Evolutionary conservation across 1,284 basidiomycete genomes (phyloP).

Genomic region (Nidula niveotomentosa): DNA sequence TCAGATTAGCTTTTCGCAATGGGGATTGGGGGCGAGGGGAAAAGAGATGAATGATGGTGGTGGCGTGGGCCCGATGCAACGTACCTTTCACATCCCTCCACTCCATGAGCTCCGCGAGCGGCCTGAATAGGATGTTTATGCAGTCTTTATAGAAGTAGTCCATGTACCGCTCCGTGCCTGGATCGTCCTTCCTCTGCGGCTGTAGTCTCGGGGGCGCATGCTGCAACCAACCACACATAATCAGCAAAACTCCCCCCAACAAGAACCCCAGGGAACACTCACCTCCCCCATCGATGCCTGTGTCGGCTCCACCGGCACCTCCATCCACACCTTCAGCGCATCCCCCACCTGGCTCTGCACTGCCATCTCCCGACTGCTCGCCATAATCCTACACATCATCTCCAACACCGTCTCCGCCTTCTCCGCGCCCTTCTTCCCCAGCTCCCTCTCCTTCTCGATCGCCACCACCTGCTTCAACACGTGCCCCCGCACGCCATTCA

Average conservation of each 20-base stretch:
- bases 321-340: conserved; percentile 84
- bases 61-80: conserved; percentile 13
- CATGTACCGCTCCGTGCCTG: conserved; percentile 85
- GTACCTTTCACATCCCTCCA: conserved; percentile 64
- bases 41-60: not conserved
- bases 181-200: conserved; percentile 72
- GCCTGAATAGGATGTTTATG: conserved; percentile 74
- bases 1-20: not conserved
- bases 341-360: conserved; percentile 92
- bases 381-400: conserved; percentile 77
- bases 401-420: conserved; percentile 75
- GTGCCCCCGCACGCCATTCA: conserved; percentile 84
- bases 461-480: conserved; percentile 79
- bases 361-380: conserved; percentile 79
- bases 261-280: conserved; percentile 21
- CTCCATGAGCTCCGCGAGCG: conserved; percentile 78
- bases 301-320: conserved; percentile 51
- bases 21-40: not conserved
- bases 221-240: not conserved
- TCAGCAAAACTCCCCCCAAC: not conserved
- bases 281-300: conserved; percentile 34
- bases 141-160: conserved; percentile 91
- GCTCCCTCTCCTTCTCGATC: conserved; percentile 58
- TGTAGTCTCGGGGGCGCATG: conserved; percentile 35
- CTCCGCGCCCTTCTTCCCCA: conserved; percentile 53